Evolutionary conservation across 2,329 filamentous ascomycete species (phyloP), one percentile per base, ranked within the genome.

Genomic region (Xylariales sp.): DNA sequence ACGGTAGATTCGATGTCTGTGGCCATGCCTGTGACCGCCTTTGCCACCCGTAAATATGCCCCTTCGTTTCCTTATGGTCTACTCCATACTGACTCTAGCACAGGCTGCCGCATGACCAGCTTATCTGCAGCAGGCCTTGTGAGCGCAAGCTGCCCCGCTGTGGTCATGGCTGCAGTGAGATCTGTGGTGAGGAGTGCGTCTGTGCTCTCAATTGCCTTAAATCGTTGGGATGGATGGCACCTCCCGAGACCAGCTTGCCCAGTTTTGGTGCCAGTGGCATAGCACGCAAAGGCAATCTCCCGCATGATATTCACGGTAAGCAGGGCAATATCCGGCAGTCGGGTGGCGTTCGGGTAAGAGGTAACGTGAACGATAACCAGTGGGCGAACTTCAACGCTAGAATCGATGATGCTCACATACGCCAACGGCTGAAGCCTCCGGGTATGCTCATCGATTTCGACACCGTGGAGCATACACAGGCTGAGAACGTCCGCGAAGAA

Each of bases 11-110:
- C 20, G 16, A 38, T 6, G 39, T 29, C 11, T 61, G 58, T 19
- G 56, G 57, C 12, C 58, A 61, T 42, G 32, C 46, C 5, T 61
- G 58, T 32, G 49, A 42, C 9, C 57, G 53, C 16, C 44, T 35
- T 31, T 61, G 58, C 18, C 58, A 61, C 39, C 58, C 56, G 56
- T 44, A n/a, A n/a, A n/a, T n/a, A n/a, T n/a, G n/a, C n/a, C n/a
- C n/a, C n/a, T n/a, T n/a, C n/a, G n/a, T n/a, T n/a, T n/a, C n/a
- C n/a, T n/a, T n/a, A n/a, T n/a, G n/a, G n/a, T n/a, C n/a, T n/a
- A n/a, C n/a, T n/a, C n/a, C n/a, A n/a, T n/a, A n/a, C n/a, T n/a
- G n/a, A n/a, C n/a, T n/a, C n/a, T n/a, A n/a, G n/a, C n/a, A n/a
- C n/a, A n/a, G n/a, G n/a, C n/a, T 57, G 24, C 35, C 42, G 11